A percentile compares a stretch with the other conserved stretches of the same genome.
These are phyloP conservation scores for Penicillium hesseltinei DNA, from an alignment of 2,329 filamentous ascomycete genomes.

Conservation along the genomic window DNA sequence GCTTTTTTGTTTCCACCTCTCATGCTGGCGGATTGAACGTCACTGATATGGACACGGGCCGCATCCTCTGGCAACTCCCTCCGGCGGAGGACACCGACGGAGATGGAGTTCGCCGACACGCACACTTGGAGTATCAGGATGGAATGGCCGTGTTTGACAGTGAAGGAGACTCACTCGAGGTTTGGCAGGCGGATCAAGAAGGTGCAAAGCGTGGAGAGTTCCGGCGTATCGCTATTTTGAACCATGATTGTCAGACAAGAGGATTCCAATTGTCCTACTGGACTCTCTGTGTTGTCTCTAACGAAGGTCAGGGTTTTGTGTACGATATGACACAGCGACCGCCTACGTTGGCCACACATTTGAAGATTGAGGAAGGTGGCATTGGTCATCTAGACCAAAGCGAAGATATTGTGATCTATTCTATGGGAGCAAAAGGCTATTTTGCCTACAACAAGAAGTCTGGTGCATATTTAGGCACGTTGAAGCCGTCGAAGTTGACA, in stretches of 20 bases:
- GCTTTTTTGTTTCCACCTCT: conserved; percentile 47
- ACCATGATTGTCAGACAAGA: conserved; percentile 45
- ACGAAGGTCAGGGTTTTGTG: conserved; percentile 45
- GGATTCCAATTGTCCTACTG: conserved; percentile 47
- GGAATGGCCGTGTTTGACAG: conserved; percentile 48
- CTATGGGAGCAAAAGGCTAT: conserved; percentile 45
- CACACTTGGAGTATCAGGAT: conserved; percentile 50
- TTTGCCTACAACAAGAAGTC: conserved; percentile 44
- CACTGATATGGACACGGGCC: conserved; percentile 48
- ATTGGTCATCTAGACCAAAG: conserved; percentile 49
- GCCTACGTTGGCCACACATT: conserved; percentile 33
- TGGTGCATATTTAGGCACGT: conserved; percentile 38
- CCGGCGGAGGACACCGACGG: conserved; percentile 25
- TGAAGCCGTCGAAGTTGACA: conserved; percentile 37
- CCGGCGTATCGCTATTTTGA: conserved; percentile 39
- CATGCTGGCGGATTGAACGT: conserved; percentile 48
- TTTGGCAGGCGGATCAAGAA: conserved; percentile 44
- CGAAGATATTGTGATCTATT: conserved; percentile 44
- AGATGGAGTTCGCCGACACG: conserved; percentile 42
- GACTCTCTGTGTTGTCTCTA: conserved; percentile 49
- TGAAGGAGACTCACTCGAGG: conserved; percentile 46
- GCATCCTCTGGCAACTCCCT: conserved; percentile 40
- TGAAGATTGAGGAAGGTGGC: conserved; percentile 43
- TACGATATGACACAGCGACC: conserved; percentile 44
- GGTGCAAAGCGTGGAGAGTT: conserved; percentile 41